A percentile compares a stretch with the other conserved stretches of the same genome.
These are phyloP conservation scores for Cladobotryum mycophilum DNA, from an alignment of 2,329 filamentous ascomycete genomes.

Conservation along the genomic window DNA sequence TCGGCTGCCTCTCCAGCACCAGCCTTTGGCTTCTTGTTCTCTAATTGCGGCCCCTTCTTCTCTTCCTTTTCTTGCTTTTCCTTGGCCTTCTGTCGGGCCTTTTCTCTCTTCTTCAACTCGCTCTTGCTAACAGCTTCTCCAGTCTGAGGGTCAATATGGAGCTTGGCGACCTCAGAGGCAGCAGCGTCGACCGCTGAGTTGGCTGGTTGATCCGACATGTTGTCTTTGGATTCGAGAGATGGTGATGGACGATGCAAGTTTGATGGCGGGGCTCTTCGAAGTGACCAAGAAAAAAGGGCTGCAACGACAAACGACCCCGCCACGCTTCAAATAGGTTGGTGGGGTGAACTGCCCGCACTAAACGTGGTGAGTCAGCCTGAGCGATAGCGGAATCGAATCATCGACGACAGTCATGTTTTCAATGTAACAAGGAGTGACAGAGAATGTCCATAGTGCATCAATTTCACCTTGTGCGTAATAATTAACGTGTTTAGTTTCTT, in stretches of 20 bases:
- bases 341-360: too few species aligned
- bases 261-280: not conserved
- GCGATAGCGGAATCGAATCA: too few species aligned
- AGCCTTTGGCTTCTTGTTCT: constrained; percentile 12
- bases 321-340: too few species aligned
- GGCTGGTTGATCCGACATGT: constrained; percentile 23
- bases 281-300: too few species aligned
- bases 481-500: too few species aligned
- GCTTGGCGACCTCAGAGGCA: constrained; percentile 56
- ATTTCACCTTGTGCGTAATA: too few species aligned
- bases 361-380: too few species aligned
- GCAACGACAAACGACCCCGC: too few species aligned
- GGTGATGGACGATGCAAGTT: not conserved
- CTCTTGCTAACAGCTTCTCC: constrained; percentile 82
- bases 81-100: constrained; percentile 79
- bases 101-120: constrained; percentile 91
- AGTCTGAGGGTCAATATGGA: constrained; percentile 86
- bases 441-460: too few species aligned
- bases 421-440: too few species aligned
- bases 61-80: constrained; percentile 86
- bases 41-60: constrained; percentile 37
- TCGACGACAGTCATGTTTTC: too few species aligned
- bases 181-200: constrained; percentile 26
- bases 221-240: not conserved
- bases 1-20: constrained; percentile 55